Base-by-base conservation (phyloP, 2,329 filamentous ascomycete genomes). In the Trichoderma semiorbis region DNA sequence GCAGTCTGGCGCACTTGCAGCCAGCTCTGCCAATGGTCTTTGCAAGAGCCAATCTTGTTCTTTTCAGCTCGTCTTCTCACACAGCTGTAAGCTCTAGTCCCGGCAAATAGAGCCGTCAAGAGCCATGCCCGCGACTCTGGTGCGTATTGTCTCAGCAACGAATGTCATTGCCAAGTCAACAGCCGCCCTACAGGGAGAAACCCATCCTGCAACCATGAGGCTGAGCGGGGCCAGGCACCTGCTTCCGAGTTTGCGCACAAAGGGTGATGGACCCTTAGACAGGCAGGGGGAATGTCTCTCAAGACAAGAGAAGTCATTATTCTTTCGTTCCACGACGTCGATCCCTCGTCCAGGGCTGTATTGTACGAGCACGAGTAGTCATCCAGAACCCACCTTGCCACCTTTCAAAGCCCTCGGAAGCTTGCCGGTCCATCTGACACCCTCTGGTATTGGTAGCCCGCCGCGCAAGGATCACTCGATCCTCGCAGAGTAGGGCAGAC, bases 101-200 rank as follows among this genome's bases (percentile, higher is more conserved):
- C 28, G 34, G 36, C 18, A 53, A 32, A 55, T 50, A 11, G 39
- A 24, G 18, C 30, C 14, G 34, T 36, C 34, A 36, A 26, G 18
- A 12, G 47, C 39, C 28, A 68, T 53, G 64, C 30, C 64, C 58
- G 55, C 64, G 61, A 28, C 24, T 57, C 30, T 58, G 34, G 39
- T 53, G 34, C 21, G 32, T 55, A 34, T 28, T 75, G 75, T 76
- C 69, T 76, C 74, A 73, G 73, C 63, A 58, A 75, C 72, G 74
- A 76, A 75, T 76, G 74, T 61, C 67, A 76, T 75, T 75, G 75
- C 74, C 74, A 73, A 74, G 75, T 75, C 75, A 75, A 76, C 75
- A 36, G 55, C 66, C 39, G 50, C 53, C 26, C 14, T n/a, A 62
- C 30, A 70, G 60, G 58, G 58, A 72, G 60, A 50, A 68, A 50